Evolutionary conservation across 495 filamentous ascomycete genomes (phyloP).

Genomic region (Podospora didyma): DNA sequence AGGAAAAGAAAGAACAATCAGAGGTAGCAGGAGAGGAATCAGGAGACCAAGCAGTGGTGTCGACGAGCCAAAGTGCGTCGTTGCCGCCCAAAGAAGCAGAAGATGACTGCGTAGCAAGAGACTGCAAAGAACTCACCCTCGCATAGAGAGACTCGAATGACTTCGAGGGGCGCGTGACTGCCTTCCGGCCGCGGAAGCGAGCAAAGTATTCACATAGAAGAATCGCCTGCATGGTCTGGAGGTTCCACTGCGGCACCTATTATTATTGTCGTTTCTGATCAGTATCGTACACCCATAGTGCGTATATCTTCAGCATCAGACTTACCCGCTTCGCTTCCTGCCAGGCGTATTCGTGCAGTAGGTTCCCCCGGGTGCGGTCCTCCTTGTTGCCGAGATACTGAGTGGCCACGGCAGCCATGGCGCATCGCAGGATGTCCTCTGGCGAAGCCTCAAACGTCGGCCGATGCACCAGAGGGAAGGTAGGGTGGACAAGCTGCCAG

Average conservation of each 20-base stretch:
- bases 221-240: constrained; percentile 51
- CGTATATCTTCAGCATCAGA: neutral
- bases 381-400: constrained; percentile 42
- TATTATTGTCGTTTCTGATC: neutral
- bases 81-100: constrained; percentile 16
- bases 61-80: constrained; percentile 28
- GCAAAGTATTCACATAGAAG: constrained; percentile 52
- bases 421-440: constrained; percentile 40
- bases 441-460: constrained; percentile 31
- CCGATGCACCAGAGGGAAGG: constrained; percentile 42
- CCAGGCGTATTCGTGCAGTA: constrained; percentile 43
- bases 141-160: constrained; percentile 48
- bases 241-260: constrained; percentile 40
- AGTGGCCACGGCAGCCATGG: constrained; percentile 47
- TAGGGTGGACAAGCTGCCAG: constrained; percentile 40
- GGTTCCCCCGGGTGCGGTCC: constrained; percentile 40
- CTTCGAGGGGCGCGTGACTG: constrained; percentile 37
- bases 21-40: constrained; percentile 26
- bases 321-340: constrained; percentile 39
- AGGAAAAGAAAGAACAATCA: constrained; percentile 27
- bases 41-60: constrained; percentile 33
- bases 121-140: constrained; percentile 43
- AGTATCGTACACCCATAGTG: neutral
- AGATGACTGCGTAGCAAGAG: constrained; percentile 26
- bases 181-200: constrained; percentile 49